These are phyloP conservation scores for Plenodomus tracheiphilus DNA, from an alignment of 2,329 filamentous ascomycete genomes.

Conservation along the genomic window DNA sequence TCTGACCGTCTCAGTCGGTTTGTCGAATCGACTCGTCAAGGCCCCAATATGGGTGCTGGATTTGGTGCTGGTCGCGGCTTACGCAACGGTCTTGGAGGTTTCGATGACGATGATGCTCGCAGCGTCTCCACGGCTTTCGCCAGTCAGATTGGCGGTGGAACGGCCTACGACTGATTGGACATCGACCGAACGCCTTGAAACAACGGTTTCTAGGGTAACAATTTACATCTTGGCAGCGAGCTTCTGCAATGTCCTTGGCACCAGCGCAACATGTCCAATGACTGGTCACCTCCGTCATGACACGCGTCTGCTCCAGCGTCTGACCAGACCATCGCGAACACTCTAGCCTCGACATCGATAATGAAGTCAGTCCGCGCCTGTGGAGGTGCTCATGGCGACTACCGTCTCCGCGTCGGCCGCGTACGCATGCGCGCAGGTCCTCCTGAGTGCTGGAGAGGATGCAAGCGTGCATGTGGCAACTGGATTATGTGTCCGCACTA, in stretches of 20 bases:
- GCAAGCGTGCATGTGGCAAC: too few species aligned
- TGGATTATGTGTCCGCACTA: too few species aligned
- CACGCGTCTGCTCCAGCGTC: slow-evolving; percentile 3
- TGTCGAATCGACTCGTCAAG: slow-evolving; percentile 79
- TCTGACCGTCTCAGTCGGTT: slow-evolving; percentile 93
- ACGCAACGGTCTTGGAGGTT: slow-evolving; percentile 47
- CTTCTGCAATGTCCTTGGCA: slow-evolving; percentile 7
- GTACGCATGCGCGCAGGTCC: background rate
- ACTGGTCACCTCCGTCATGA: background rate
- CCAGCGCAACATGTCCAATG: background rate
- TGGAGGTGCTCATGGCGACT: background rate
- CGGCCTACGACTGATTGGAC: slow-evolving; percentile 58
- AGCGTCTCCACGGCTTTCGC: slow-evolving; percentile 96
- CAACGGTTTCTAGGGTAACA: background rate
- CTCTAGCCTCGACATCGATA: slow-evolving; percentile 13
- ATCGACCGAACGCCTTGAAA: slow-evolving; percentile 1
- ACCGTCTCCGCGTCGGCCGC: background rate
- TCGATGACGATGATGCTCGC: slow-evolving; percentile 87
- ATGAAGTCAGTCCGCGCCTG: slow-evolving; percentile 1
- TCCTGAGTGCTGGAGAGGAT: too few species aligned
- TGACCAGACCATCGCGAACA: slow-evolving; percentile 8
- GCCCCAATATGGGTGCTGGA: slow-evolving; percentile 47
- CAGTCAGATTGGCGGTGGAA: slow-evolving; percentile 83
- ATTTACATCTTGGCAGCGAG: slow-evolving; percentile 14
- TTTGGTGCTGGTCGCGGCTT: slow-evolving; percentile 49